Percentiles rank a stretch among this genome's conserved stretches.
These are phyloP conservation scores for Globisporangium viniferum DNA, from an alignment of 352 stramenopile genomes.

Conservation along the genomic window DNA sequence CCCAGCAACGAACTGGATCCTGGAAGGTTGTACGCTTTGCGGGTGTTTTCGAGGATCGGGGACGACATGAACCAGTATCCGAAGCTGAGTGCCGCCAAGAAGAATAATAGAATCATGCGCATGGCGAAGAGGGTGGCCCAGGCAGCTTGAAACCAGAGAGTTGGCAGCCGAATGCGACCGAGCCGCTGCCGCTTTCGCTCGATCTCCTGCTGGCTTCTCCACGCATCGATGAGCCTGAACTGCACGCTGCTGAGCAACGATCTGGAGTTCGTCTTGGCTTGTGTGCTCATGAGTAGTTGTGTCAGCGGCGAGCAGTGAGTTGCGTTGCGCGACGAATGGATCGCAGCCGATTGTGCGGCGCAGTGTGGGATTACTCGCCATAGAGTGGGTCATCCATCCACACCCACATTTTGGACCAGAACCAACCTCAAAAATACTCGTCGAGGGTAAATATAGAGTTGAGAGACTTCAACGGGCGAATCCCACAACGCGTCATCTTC, in stretches of 20 bases:
- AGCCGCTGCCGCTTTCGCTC: slow-evolving; percentile 6
- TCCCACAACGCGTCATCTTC: neutral
- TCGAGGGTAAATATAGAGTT: neutral
- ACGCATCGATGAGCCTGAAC: neutral
- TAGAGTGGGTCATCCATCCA: neutral
- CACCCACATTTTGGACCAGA: neutral
- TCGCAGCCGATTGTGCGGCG: neutral
- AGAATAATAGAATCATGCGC: slow-evolving; percentile 9
- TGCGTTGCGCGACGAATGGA: neutral
- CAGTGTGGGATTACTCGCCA: neutral
- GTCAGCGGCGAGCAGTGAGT: neutral
- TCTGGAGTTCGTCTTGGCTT: neutral
- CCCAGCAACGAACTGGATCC: neutral
- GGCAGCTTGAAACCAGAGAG: slow-evolving; percentile 7
- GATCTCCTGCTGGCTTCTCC: neutral
- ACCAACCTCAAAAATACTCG: neutral
- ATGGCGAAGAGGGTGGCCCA: slow-evolving; percentile 9
- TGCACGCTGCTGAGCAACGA: neutral
- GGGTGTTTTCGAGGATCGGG: neutral
- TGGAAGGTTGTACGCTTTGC: slow-evolving; percentile 11
- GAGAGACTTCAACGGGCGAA: neutral
- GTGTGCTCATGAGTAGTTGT: neutral
- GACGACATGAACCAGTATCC: slow-evolving; percentile 17
- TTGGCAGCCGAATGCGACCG: neutral
- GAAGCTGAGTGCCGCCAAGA: neutral